Conservation (phyloP, 1,139 yeast species). For the Nakaseomyces kungkrabaensis region DNA sequence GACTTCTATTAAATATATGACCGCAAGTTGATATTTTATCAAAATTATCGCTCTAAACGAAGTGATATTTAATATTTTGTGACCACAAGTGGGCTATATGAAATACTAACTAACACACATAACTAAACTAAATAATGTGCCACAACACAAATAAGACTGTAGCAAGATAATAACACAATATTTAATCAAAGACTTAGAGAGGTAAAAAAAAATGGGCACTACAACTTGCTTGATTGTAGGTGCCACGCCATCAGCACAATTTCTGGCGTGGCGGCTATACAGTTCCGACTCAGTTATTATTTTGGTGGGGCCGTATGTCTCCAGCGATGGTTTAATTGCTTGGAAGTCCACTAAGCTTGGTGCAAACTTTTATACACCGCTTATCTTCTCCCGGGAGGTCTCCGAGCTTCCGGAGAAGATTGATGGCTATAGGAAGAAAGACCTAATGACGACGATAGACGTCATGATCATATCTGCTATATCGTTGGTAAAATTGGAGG, state of each 20-base stretch:
- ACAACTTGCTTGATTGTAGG: constrained; percentile 13
- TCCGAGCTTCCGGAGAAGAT: constrained; percentile 9
- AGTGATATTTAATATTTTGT: not conserved
- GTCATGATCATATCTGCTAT: constrained; percentile 18
- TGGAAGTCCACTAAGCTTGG: constrained; percentile 25
- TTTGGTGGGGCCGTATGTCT: constrained; percentile 18
- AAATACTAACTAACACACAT: too few relatives aligned
- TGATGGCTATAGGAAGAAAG: constrained; percentile 5
- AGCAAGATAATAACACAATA: not conserved
- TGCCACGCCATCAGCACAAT: constrained; percentile 25
- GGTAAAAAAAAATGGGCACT: not conserved
- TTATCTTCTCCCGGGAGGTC: constrained; percentile 17
- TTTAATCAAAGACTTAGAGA: too few relatives aligned
- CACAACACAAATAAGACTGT: too few relatives aligned
- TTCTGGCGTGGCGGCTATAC: constrained; percentile 25
- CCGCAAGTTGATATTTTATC: too few relatives aligned
- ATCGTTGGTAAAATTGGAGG: constrained; percentile 14
- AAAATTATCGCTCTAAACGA: not conserved
- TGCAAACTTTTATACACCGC: constrained; percentile 24
- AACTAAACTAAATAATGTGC: too few relatives aligned
- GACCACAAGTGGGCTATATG: not conserved
- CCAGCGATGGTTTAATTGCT: constrained; percentile 24
- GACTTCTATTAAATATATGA: too few relatives aligned
- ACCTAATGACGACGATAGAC: constrained; percentile 13
- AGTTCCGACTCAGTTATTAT: constrained; percentile 18